Evolutionary conservation across 345 rosid species (phyloP), one percentile per base, ranked within the genome.

Genomic region (Hypericum perforatum): DNA sequence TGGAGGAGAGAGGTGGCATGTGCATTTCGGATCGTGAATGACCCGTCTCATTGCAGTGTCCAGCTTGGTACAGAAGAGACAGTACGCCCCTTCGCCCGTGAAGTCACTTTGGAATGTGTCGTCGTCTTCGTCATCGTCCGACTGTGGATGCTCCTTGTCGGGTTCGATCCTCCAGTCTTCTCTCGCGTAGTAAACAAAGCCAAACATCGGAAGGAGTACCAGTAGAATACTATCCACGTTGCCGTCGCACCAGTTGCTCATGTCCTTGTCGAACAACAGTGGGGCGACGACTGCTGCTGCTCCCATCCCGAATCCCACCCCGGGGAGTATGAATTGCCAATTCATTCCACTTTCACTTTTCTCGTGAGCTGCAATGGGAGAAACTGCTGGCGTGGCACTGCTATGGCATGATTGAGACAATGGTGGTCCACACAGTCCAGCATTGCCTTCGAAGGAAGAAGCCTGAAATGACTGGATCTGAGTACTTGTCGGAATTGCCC

Each of bases 61-160:
- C 12, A 84, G 67, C 63, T 78, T 78, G 36, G 92, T 58, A 67
- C 92, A 80, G 56, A 71, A 74, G n/a, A 84, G 74, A 56, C 92
- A 84, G 41, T 70, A 84, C 63, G 58, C 61, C 9, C 81, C 79
- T 7, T 15, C 54, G 15, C 53, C 50, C 37, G 11, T 38, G 41
- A 63, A 64, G 5, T 54, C 70, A 8, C 2, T 43, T 7, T 53
- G 59, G 8, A 44, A 56, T 42, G 42, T 58, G 3, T 56, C 69
- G 0, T 52, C 62, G 3, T 16, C 61, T 2, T 52, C 42, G 9
- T 59, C 68, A 5, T 40, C 7, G 15, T 64, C 61, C 3, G 45
- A 47, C 0, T 11, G n/a, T 64, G 60, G 15, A 49, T 47, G 16
- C 37, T 62, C 62, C 56, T 59, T 60, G 13, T 69, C 57, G 7